phyloP scores from a whole-genome alignment of 305 asterid species.

The Ajuga reptans region DNA sequence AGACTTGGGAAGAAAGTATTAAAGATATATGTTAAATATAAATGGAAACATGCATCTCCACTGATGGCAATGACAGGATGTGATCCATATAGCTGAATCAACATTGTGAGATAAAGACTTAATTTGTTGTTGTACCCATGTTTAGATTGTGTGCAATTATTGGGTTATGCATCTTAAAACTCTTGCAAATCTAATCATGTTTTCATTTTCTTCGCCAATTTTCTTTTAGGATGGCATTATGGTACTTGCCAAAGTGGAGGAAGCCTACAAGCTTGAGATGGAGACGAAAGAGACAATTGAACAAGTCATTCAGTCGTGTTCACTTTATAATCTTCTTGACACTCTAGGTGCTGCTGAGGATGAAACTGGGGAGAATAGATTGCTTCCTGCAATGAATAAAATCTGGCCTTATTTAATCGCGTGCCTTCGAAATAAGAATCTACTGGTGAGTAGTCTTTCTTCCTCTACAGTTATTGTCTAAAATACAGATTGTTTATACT shows the following conservation, averaged over 20 bases:
- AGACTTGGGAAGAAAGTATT: no score
- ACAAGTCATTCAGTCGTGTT: slow-evolving; percentile 36
- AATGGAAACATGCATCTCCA: no score
- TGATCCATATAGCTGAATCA: no score
- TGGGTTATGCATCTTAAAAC: not conserved
- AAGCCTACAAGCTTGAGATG: slow-evolving; percentile 69
- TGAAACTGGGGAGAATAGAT: slow-evolving; percentile 66
- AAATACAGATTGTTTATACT: not conserved
- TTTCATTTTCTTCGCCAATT: slow-evolving; percentile 3
- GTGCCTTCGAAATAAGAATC: slow-evolving; percentile 70
- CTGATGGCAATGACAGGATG: no score
- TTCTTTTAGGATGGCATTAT: slow-evolving; percentile 58
- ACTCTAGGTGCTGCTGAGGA: slow-evolving; percentile 60
- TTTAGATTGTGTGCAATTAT: not conserved
- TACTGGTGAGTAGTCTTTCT: slow-evolving; percentile 46
- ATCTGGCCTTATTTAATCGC: slow-evolving; percentile 85
- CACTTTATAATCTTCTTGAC: slow-evolving; percentile 57
- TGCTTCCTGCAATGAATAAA: slow-evolving; percentile 92
- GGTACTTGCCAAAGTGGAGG: slow-evolving; percentile 71
- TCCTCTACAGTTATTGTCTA: slow-evolving; percentile 4
- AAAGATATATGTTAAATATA: no score
- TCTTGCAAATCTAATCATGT: not conserved
- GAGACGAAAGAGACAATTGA: slow-evolving; percentile 60
- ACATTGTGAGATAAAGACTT: no score
- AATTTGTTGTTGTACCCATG: no score